Evolutionary conservation across 1,284 basidiomycete genomes (phyloP), one percentile per base, ranked within the genome.

Genomic region (Kalmanozyma brasiliensis): DNA sequence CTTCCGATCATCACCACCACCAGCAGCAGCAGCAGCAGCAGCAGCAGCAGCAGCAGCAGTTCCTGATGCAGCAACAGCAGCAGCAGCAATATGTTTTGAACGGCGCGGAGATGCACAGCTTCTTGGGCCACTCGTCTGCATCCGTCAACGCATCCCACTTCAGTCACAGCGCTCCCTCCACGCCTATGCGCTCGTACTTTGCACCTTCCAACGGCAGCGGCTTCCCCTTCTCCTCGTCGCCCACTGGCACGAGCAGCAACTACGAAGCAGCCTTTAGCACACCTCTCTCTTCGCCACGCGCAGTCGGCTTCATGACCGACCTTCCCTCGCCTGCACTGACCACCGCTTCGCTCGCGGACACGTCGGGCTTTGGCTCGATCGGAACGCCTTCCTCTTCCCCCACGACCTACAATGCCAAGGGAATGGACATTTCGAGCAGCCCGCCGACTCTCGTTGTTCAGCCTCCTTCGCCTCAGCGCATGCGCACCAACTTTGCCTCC

Each of bases 401-500:
- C 2, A 53, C 38, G 16, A 3, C 49, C 7, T n/a, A 32, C 2
- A 44, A 44, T 23, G 9, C 22, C 8, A 22, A 17, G 8, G 40
- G 36, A 5, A 40, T 3, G 4, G 32, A 32, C 9, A 6, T 20
- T 19, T 34, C 38, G 16, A 52, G 42, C 37, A 47, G 42, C 30
- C 60, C 61, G 7, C 66, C 66, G 0, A 61, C 52, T 8, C 46
- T 70, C 4, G 61, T 70, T n/a, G 38, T 70, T 0, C 61, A 70
- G 26, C 66, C 66, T 5, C 66, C 66, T 7, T 57, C 52, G 0
- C 66, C 66, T 2, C 66, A 64, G 37, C 43, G 66, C 0, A 7
- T 58, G 13, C 47, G 53, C 14, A 22, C 13, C 3, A 34, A n/a
- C 19, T 29, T 20, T 8, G 23, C 16, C 4, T 22, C 44, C 19